Evolutionary conservation across 129 eudicot genomes (phyloP), one percentile per base, ranked within the genome.

Genomic region (Chrysanthemum lavandulifolium): DNA sequence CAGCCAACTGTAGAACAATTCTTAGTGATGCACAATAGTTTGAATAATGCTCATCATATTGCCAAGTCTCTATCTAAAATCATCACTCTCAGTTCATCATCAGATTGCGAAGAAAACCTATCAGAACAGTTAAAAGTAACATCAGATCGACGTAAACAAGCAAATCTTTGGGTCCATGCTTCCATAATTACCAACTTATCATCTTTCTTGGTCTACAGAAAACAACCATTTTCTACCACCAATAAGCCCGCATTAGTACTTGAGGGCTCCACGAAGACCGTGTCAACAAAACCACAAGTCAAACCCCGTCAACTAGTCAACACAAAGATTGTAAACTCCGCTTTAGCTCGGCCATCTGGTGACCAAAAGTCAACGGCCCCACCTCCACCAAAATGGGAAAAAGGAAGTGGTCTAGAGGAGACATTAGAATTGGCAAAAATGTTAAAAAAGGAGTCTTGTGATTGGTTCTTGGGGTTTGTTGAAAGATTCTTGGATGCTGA

Each of bases 1-100:
- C 95, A 87, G 75, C 83, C 87, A 4, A 88, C 91, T n/a, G 95
- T 91, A 40, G 97, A 91, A 66, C 89, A 84, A 72, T 91, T 88
- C 79, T 82, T 91, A 72, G 65, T 85, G 23, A 76, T 91, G 62
- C 85, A 82, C 43, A 65, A 84, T 11, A 79, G 65, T 52, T 81
- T 91, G 79, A 91, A 63, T 58, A 91, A 75, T 18, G 82, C 83
- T 31, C 83, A 62, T 68, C 84, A 80, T 9, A 40, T 82, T 50
- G 83, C 84, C 19, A 81, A 81, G 73, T 84, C 90, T 16, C 66
- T 86, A 27, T 82, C 78, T 3, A 86, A 91, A 79, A 69, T 82
- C 23, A 47, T 61, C n/a, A 11, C 58, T 7, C 23, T 27, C 9
- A 85, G 77, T 58, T 84, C 83, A 62, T 71, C 88, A 23, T 78